Conservation (phyloP, 2,329 filamentous ascomycete genomes). For the Aspergillus thermomutatus region DNA sequence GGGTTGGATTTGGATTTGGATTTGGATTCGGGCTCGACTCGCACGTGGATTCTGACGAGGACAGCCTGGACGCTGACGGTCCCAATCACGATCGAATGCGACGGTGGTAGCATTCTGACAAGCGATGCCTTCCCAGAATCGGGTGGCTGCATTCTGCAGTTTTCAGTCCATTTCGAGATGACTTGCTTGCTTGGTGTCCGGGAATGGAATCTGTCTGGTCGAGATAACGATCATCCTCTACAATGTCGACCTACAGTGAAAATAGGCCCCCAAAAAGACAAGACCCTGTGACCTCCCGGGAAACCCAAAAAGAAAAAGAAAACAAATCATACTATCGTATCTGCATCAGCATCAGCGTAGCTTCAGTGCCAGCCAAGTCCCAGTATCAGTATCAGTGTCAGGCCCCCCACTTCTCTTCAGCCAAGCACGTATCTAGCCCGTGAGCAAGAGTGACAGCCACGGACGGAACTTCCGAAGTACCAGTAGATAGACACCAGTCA, state of each 20-base stretch:
- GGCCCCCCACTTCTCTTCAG: not conserved
- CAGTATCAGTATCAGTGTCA: too few relatives aligned
- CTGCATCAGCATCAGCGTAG: not conserved
- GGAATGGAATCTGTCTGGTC: not conserved
- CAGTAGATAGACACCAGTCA: too few relatives aligned
- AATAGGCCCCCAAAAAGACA: not conserved
- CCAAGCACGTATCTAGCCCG: not conserved
- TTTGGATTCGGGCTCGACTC: slow-evolving; percentile 10
- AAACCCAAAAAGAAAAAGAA: not conserved
- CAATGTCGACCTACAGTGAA: not conserved
- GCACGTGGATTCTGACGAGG: slow-evolving; percentile 30
- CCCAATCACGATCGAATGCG: not conserved
- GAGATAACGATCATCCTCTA: not conserved
- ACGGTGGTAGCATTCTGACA: slow-evolving; percentile 4
- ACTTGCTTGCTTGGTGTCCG: not conserved
- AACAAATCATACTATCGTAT: not conserved
- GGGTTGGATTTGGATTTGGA: slow-evolving; percentile 19
- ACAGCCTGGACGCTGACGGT: slow-evolving; percentile 14
- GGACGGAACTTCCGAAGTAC: too few relatives aligned
- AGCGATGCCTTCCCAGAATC: not conserved
- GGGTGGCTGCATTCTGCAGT: not conserved
- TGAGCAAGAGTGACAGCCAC: not conserved
- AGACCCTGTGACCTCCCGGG: not conserved
- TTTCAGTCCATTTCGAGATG: not conserved
- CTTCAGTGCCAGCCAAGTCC: not conserved